Base-by-base conservation (phyloP, 108 stramenopile genomes). In the Fistulifera solaris region DNA sequence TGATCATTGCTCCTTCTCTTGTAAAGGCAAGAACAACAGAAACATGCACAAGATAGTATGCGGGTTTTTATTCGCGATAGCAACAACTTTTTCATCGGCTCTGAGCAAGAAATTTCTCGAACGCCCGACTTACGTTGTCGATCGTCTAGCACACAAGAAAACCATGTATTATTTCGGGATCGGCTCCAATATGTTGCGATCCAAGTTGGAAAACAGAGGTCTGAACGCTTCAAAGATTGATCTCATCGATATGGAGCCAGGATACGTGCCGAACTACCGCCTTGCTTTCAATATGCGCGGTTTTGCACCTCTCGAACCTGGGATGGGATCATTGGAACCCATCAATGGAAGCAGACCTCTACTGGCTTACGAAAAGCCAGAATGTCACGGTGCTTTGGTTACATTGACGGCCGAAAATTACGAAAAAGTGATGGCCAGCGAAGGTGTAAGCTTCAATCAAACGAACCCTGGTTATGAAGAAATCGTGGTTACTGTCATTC, bases 321-420 rank as follows among this genome's bases (percentile, higher is more conserved):
- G 68, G 12, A 71, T 78, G 77, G 77, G 72, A 39, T 58, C 60
- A 11, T 46, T 77, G 27, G 76, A 77, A 56, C 70, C 75, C 18
- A 25, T 21, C 21, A 40, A 57, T 24, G 56, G 27, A 17, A 50
- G 62, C 43, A 57, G 58, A 47, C 21, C 71, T 11, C 56, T 77
- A 14, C 16, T 58, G 11, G 40, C 40, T 11, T 77, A 72, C 63
- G 26, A 66, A 38, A 43, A 50, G 13, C 43, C 46, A n/a, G 76
- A 77, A 66, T 77, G 76, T 60, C 78, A 76, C 43, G 78, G 75
- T 31, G 78, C 75, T 10, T 54, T 80, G 44, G 38, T 70, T 15
- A 38, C 54, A 21, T 48, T 80, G 15, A 48, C 61, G n/a, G 42
- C 65, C 15, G 68, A 75, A 45, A 69, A 73, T 16, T 80, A 80